These are phyloP conservation scores for Fusarium virguliforme DNA, from an alignment of 2,329 filamentous ascomycete species.

Conservation along the genomic window DNA sequence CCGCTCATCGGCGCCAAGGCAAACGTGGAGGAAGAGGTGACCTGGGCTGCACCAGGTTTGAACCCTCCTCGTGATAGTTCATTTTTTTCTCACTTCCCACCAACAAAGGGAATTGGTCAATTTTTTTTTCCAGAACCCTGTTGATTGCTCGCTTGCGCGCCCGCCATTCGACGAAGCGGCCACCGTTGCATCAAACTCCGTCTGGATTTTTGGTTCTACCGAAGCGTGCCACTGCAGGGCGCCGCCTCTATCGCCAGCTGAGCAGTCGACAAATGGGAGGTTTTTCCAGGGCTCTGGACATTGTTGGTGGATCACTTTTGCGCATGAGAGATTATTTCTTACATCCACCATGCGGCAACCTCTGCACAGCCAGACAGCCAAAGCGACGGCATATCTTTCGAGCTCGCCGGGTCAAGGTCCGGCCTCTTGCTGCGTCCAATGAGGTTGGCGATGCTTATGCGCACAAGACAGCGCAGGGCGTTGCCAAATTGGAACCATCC, in stretches of 20 bases:
- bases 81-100: constrained; percentile 22
- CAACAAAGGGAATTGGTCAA: constrained; percentile 12
- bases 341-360: constrained; percentile 45
- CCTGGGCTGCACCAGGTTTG: constrained; percentile 33
- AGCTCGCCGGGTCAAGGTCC: constrained; percentile 25
- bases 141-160: constrained; percentile 7
- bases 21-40: constrained; percentile 19
- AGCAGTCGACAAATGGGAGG: constrained; percentile 50
- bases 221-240: constrained; percentile 48
- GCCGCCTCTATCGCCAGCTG: constrained; percentile 47
- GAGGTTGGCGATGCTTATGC: constrained; percentile 6
- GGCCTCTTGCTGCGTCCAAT: constrained; percentile 32
- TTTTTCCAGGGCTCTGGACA: constrained; percentile 52
- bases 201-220: constrained; percentile 37
- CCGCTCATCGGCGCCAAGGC: constrained; percentile 29
- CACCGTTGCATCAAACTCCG: constrained; percentile 35
- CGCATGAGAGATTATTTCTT: constrained; percentile 53
- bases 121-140: constrained; percentile 12
- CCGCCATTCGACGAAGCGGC: constrained; percentile 34
- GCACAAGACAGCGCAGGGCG: constrained; percentile 26
- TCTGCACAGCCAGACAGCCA: constrained; percentile 1
- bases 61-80: constrained; percentile 35
- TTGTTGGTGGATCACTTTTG: constrained; percentile 46
- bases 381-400: constrained; percentile 32
- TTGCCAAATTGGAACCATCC: constrained; percentile 4